A percentile compares a stretch with the other conserved stretches of the same genome.
Evolutionary conservation across 441 rosid species (phyloP).

Genomic region (Populus hybrid): DNA sequence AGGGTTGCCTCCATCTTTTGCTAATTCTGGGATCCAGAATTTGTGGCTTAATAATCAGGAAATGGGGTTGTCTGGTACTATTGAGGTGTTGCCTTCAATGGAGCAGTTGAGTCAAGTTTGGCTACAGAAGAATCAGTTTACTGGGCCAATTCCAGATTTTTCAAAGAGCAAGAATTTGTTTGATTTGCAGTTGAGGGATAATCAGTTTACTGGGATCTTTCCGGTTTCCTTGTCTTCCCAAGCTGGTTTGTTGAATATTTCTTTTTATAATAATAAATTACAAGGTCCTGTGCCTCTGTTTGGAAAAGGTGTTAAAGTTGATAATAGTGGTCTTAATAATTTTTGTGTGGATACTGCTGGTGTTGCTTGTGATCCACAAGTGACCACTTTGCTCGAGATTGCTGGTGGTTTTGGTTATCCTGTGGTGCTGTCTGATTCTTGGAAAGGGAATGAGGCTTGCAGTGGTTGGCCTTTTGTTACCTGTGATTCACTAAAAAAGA

Average conservation of each 20-base stretch:
- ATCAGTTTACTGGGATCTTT: slow-evolving; percentile 51
- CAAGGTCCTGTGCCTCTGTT: slow-evolving; percentile 56
- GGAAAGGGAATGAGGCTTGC: slow-evolving; percentile 18
- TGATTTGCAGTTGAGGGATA: slow-evolving; percentile 68
- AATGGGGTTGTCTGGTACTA: slow-evolving; percentile 48
- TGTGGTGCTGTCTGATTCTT: neutral
- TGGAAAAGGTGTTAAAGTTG: neutral
- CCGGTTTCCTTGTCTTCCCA: slow-evolving; percentile 38
- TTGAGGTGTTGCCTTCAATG: slow-evolving; percentile 59
- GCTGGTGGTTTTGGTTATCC: slow-evolving; percentile 13
- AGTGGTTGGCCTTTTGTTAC: neutral
- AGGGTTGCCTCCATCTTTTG: slow-evolving; percentile 54
- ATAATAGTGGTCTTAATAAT: neutral
- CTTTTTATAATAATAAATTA: slow-evolving; percentile 49
- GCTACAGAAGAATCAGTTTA: slow-evolving; percentile 60
- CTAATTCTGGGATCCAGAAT: slow-evolving; percentile 35
- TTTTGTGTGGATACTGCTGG: neutral
- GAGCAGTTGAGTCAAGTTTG: slow-evolving; percentile 46
- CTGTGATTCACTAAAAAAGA: neutral
- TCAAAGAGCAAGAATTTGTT: slow-evolving; percentile 38
- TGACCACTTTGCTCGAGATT: slow-evolving; percentile 8
- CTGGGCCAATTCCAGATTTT: slow-evolving; percentile 71
- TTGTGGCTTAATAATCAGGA: slow-evolving; percentile 63
- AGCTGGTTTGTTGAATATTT: slow-evolving; percentile 35
- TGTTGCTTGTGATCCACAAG: slow-evolving; percentile 7